Percentiles rank a stretch among this genome's conserved stretches.
Evolutionary conservation across 2,329 filamentous ascomycete genomes (phyloP).

Genomic region (Penicillium digitatum): DNA sequence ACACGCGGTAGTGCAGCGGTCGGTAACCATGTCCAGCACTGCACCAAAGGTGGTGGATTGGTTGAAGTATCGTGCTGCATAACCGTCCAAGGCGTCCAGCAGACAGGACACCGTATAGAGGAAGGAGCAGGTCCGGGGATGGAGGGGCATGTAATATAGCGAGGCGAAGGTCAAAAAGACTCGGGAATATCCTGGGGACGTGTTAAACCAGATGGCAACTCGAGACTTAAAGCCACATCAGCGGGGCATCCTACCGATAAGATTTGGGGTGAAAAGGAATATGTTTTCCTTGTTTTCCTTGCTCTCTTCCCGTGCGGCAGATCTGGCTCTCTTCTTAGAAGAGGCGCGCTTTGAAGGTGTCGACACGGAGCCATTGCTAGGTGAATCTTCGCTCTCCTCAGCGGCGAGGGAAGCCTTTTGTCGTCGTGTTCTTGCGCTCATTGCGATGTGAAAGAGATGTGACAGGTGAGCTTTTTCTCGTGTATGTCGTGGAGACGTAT

Average conservation of each 20-base stretch:
- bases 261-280: constrained; percentile 75
- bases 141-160: constrained; percentile 97
- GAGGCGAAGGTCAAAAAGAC: constrained; percentile 82
- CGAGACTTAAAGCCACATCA: background rate
- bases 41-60: constrained; percentile 95
- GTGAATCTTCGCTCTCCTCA: constrained; percentile 31
- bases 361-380: constrained; percentile 29
- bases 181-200: constrained; percentile 63
- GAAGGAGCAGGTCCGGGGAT: constrained; percentile 89
- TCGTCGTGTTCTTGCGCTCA: constrained; percentile 40
- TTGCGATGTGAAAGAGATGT: constrained; percentile 17
- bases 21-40: constrained; percentile 98
- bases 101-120: constrained; percentile 88
- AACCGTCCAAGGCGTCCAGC: constrained; percentile 90
- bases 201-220: background rate
- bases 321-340: constrained; percentile 28
- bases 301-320: constrained; percentile 31
- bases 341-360: constrained; percentile 30
- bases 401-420: constrained; percentile 37
- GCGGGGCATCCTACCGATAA: constrained; percentile 62
- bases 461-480: background rate
- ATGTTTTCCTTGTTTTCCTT: constrained; percentile 68
- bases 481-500: background rate
- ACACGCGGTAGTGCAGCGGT: constrained; percentile 94
- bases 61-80: constrained; percentile 79